Base-by-base conservation (phyloP, 2,329 filamentous ascomycete species). In the Huntiella abstrusa region DNA sequence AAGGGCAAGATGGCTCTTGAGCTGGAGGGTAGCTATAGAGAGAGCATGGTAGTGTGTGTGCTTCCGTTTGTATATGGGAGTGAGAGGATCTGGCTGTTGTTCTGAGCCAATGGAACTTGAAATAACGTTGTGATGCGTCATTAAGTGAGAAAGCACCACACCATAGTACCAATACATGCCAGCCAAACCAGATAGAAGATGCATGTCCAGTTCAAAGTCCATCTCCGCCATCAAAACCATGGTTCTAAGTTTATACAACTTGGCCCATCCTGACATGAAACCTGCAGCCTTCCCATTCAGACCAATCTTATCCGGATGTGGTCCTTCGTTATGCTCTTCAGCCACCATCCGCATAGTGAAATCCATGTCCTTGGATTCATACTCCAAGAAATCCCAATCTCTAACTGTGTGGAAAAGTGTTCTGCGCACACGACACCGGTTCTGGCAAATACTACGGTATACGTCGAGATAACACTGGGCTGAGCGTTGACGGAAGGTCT, bases 131-230 rank as follows among this genome's bases (percentile, higher is more conserved):
- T 28, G 22, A 28, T 28, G 22, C 22, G 22, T 3, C 22, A 28
- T 3, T 6, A 28, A 28, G 7, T 8, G 7, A 8, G 22, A 28
- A 28, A 28, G 1, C 22, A 28, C 22, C 5, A 28, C 22, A 28
- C 6, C 22, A 28, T 94, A 64, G 59, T 94, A 86, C 77, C 82
- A 91, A 60, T 96, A 96, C 82, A 95, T 93, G 17, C 76, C 77
- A 1, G 77, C 73, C 7, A 91, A 68, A 59, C 98, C 91, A 58
- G 93, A 81, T 0, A 77, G 70, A 45, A 88, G 77, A 60, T 96
- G 96, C 7, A 94, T 74, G 38, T 88, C 80, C 10, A 95, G 77
- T 61, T 98, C 91, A 59, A 98, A 96, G 10, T 92, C 91, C 32
- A 95, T 75, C 57, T 95, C 83, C 12, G 95, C 70, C 40, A 92